Evolutionary conservation across 495 filamentous ascomycete species (phyloP), one percentile per base, ranked within the genome.

Genomic region (Tuber borchii): DNA sequence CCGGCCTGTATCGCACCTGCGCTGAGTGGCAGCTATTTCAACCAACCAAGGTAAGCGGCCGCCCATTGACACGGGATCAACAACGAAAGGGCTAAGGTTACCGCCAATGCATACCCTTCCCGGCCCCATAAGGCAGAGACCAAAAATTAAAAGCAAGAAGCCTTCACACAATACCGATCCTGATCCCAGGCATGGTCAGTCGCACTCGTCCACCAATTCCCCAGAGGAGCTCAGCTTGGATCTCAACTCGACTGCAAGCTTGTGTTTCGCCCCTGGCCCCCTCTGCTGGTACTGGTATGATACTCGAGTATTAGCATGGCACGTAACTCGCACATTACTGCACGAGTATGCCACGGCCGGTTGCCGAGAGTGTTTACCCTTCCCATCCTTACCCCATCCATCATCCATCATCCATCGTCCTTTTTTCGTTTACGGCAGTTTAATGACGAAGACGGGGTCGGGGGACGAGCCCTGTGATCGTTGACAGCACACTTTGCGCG

Each of bases 171-270:
- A 17, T 65, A 14, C 56, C 56, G 56, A 65, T 65, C 56, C 56
- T 65, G 56, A 65, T 65, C 56, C 56, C 56, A 31, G 56, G 56
- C 56, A 65, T 65, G 56, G 56, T 31, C 56, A 65, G n/a, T 65
- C 26, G 56, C 56, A 65, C 20, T 65, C 56, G 31, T 65, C 56
- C 56, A 65, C 56, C 10, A 31, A 65, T 65, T 31, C n/a, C 2
- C 4, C 56, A 31, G 56, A 65, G 56, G 56, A 65, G 56, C 56
- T 65, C 26, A 65, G 56, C 56, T 65, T 65, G 56, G 56, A 65
- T 65, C 26, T 65, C n/a, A 31, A 65, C 56, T 17, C 26, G 8
- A 65, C 56, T 17, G 26, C 26, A 31, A 65, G n/a, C 56, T 26
- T 65, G 14, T 17, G 56, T 65, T 65, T 65, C n/a, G n/a, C 56